Base-by-base conservation (phyloP, 805 yeast genomes). In the Clavispora asparagi region DNA sequence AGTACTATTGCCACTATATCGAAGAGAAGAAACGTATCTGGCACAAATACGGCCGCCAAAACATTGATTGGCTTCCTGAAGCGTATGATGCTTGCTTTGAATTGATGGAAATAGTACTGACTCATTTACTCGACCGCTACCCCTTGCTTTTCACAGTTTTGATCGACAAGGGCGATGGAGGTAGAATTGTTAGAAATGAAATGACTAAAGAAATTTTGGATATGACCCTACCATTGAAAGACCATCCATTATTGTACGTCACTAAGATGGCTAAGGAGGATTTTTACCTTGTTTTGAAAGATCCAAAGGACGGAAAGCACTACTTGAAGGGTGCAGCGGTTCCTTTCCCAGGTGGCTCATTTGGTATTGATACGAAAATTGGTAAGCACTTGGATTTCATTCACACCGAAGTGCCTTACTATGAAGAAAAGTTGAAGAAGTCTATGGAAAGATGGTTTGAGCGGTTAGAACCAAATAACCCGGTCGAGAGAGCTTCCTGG, bases 271-370 rank as follows among this genome's bases (percentile, higher is more conserved):
- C 89, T 38, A 84, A 84, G 59, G 91, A 84, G 58, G 91, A 84
- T 62, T 85, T 84, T 58, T 85, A 83, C 58, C 50, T 84, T 33
- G 89, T 82, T 39, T 59, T 69, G 57, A 76, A 81, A 55, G 74
- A 79, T 49, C 74, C 68, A 0, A 37, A 42, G 31, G 72, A 67
- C 47, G 86, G 80, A 2, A 55, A 59, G 39, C 89, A 84, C 61
- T 81, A 84, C 60, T 66, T 84, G 44, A 76, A 74, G 32, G 91
- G 87, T 1, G 89, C 86, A 5, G 88, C 85, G 1, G 90, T 84
- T 33, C 88, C 89, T 6, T 83, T 84, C 61, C 89, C 90, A 4
- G 91, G 91, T 41, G 90, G 90, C 4, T 78, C 83, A 1, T 84
- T 85, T 63, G 84, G 83, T 45, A 78, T 84, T 45, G 61, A 70